A percentile compares a stretch with the other conserved stretches of the same genome.
Conservation (phyloP, 73 alveolate genomes). For the Uronychia binucleata region DNA sequence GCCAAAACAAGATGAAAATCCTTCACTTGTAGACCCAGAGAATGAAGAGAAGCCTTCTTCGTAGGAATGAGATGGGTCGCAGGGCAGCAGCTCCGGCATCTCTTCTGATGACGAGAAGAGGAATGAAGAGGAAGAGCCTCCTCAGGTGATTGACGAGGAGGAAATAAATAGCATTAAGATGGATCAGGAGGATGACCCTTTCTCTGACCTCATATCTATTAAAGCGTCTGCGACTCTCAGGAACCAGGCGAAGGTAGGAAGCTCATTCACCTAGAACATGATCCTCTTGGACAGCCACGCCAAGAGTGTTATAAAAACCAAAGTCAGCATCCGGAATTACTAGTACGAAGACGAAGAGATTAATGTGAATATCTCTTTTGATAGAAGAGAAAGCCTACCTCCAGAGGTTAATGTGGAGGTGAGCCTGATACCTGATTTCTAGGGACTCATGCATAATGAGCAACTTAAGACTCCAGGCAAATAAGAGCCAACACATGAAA, state of each 20-base stretch:
- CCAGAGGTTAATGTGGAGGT: not conserved
- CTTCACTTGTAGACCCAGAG: conserved; percentile 17
- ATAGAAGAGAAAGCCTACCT: not conserved
- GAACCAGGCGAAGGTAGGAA: too few species aligned
- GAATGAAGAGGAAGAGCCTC: not conserved
- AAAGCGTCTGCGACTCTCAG: not conserved
- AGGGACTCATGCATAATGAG: too few species aligned
- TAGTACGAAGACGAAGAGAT: not conserved
- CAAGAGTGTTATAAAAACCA: not conserved
- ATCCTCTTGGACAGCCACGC: too few species aligned
- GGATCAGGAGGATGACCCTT: conserved; percentile 28
- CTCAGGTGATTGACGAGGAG: not conserved
- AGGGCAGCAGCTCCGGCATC: not conserved
- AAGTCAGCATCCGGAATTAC: not conserved
- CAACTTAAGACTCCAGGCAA: too few species aligned
- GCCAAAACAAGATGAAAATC: conserved; percentile 11
- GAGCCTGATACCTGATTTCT: too few species aligned
- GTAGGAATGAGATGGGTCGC: not conserved
- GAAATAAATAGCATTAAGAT: conserved; percentile 15
- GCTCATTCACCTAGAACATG: too few species aligned
- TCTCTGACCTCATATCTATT: conserved; percentile 33
- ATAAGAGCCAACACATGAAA: too few species aligned
- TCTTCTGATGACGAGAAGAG: not conserved
- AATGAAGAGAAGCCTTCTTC: not conserved
- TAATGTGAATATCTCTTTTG: not conserved